Conservation (phyloP, 2,329 filamentous ascomycete species). For the Capronia epimyces region DNA sequence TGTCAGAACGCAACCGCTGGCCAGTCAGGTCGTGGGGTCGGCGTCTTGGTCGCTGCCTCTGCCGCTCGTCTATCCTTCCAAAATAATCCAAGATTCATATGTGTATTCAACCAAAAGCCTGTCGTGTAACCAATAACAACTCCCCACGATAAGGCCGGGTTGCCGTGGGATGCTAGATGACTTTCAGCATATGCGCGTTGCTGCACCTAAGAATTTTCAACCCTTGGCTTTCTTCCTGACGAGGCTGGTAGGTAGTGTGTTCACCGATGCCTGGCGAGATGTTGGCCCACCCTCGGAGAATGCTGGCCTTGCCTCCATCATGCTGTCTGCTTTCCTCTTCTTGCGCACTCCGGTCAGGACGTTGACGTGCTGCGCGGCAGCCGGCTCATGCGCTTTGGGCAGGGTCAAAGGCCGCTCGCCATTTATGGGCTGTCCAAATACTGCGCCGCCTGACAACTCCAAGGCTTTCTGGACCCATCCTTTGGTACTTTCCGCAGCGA, state of each 20-base stretch:
- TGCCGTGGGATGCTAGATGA: not conserved
- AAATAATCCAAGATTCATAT: not conserved
- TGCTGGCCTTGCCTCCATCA: not conserved
- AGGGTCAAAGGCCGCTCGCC: slow-evolving; percentile 8
- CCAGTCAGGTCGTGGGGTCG: not conserved
- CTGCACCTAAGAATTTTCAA: slow-evolving; percentile 2
- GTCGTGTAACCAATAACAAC: slow-evolving; percentile 9
- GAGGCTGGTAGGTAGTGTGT: slow-evolving; percentile 17
- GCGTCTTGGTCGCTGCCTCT: not conserved
- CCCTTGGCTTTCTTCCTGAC: slow-evolving; percentile 26
- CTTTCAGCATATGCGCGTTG: not conserved
- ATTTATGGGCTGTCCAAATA: slow-evolving; percentile 18
- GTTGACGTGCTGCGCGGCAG: slow-evolving; percentile 14
- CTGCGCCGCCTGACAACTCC: slow-evolving; percentile 14
- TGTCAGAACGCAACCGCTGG: not conserved
- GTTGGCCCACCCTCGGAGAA: not conserved
- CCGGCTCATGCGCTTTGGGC: slow-evolving; percentile 1
- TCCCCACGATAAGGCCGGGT: not conserved
- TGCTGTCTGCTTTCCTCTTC: slow-evolving; percentile 25
- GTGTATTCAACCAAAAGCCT: not conserved
- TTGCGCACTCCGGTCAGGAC: slow-evolving; percentile 25
- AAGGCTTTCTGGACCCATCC: slow-evolving; percentile 25
- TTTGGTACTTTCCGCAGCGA: slow-evolving; percentile 22
- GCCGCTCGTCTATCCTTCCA: slow-evolving; percentile 6
- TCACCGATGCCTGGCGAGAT: not conserved